These are phyloP conservation scores for Takakia lepidozioides DNA, from an alignment of 225 moss, liverwort and hornwort species.

Conservation along the genomic window DNA sequence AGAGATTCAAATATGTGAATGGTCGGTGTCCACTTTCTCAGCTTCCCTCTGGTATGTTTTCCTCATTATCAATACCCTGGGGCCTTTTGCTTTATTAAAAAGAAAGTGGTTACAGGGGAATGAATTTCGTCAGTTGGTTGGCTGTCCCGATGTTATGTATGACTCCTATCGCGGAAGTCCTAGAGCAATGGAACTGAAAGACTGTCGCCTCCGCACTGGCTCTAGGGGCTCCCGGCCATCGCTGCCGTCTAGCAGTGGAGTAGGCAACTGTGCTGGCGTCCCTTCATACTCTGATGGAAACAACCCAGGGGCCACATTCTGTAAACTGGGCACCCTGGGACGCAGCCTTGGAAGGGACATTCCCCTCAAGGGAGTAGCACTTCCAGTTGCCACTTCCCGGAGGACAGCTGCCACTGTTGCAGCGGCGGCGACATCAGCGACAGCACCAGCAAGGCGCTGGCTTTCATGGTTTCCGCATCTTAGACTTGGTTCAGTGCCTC, in stretches of 20 bases:
- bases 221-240: slow-evolving; percentile 12
- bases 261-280: not conserved
- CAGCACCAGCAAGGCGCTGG: slow-evolving; percentile 32
- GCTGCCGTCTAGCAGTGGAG: not conserved
- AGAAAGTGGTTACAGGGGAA: no score
- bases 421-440: slow-evolving; percentile 42
- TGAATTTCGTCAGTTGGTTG: no score
- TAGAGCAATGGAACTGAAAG: slow-evolving; percentile 27
- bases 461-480: slow-evolving; percentile 13
- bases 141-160: no score
- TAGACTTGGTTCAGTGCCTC: no score
- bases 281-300: no score
- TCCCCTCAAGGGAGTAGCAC: slow-evolving; percentile 25
- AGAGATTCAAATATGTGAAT: no score
- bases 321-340: slow-evolving; percentile 7
- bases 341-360: slow-evolving; percentile 41
- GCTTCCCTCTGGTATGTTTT: no score
- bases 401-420: slow-evolving; percentile 40
- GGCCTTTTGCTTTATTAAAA: no score
- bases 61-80: no score
- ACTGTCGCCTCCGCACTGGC: slow-evolving; percentile 41
- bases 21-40: no score
- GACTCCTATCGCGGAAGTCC: no score
- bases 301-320: not conserved
- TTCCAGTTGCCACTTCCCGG: slow-evolving; percentile 33